phyloP scores from a whole-genome alignment of 441 rosid genomes.

The Jatropha podagrica region DNA sequence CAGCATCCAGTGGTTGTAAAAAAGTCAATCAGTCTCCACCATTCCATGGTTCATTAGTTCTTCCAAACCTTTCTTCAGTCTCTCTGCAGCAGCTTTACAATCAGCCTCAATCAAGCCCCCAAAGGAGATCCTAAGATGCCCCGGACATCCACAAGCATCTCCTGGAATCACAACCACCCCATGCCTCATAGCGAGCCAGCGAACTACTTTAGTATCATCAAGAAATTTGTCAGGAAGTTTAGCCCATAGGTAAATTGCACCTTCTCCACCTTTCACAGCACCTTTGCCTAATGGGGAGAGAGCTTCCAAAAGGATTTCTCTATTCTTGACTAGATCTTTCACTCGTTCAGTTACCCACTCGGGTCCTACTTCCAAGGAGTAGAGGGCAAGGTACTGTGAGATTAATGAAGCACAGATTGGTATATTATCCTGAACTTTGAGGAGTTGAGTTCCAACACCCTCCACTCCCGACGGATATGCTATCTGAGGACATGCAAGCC shows the following conservation, averaged over 20 bases:
- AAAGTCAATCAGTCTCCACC: slow-evolving; percentile 31
- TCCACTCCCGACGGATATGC: slow-evolving; percentile 83
- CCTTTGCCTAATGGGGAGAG: slow-evolving; percentile 79
- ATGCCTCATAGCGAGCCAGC: slow-evolving; percentile 85
- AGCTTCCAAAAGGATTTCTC: slow-evolving; percentile 68
- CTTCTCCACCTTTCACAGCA: slow-evolving; percentile 91
- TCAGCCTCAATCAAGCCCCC: slow-evolving; percentile 77
- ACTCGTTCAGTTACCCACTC: slow-evolving; percentile 78
- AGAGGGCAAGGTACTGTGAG: slow-evolving; percentile 81
- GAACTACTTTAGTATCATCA: slow-evolving; percentile 62
- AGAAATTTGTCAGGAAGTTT: slow-evolving; percentile 61
- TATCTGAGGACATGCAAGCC: slow-evolving; percentile 48
- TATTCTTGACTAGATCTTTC: slow-evolving; percentile 73
- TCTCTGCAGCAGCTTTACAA: slow-evolving; percentile 67
- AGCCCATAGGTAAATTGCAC: slow-evolving; percentile 96
- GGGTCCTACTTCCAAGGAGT: slow-evolving; percentile 72
- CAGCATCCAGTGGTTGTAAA: slow-evolving; percentile 9
- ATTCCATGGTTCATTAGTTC: slow-evolving; percentile 71
- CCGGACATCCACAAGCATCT: slow-evolving; percentile 68
- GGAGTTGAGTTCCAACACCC: slow-evolving; percentile 66
- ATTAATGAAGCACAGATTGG: slow-evolving; percentile 90
- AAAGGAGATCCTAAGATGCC: slow-evolving; percentile 76
- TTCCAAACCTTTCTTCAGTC: slow-evolving; percentile 72
- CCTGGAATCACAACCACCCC: slow-evolving; percentile 91
- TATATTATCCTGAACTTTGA: slow-evolving; percentile 94